Evolutionary conservation across 257 asterid genomes (phyloP).

Genomic region (Solanum bulbocastanum): DNA sequence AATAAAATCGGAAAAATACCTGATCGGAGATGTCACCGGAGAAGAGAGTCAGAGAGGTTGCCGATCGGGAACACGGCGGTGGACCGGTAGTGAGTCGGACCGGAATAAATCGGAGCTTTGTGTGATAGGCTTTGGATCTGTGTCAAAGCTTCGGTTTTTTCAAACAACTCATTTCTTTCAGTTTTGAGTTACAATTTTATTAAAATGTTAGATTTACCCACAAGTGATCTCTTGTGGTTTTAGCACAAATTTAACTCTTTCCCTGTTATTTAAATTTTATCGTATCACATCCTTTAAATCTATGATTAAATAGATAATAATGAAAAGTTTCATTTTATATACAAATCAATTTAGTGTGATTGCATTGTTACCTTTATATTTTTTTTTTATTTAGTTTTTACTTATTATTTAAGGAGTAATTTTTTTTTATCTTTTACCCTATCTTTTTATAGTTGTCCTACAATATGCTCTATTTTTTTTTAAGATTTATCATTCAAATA

Average conservation of each 20-base stretch:
- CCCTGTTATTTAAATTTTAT: too few species aligned
- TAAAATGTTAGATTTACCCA: neutral
- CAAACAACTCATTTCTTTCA: neutral
- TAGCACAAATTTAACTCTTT: too few species aligned
- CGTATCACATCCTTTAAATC: too few species aligned
- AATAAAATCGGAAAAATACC: neutral
- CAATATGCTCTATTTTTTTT: too few species aligned
- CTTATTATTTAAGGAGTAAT: too few species aligned
- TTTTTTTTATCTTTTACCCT: too few species aligned
- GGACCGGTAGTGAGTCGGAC: neutral
- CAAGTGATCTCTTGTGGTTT: neutral
- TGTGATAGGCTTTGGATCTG: neutral
- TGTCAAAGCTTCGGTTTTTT: neutral
- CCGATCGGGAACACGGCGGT: neutral
- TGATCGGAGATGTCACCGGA: neutral
- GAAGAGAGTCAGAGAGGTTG: neutral
- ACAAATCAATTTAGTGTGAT: rapidly evolving
- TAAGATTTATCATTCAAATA: too few species aligned
- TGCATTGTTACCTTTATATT: too few species aligned
- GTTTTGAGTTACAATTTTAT: neutral
- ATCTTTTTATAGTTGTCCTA: too few species aligned
- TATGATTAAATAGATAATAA: too few species aligned
- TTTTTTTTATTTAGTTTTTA: too few species aligned
- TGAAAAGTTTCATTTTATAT: too few species aligned
- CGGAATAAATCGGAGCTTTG: neutral